Conservation (phyloP, 176 grass and related monocot genomes). For the Elaeis guineensis region DNA sequence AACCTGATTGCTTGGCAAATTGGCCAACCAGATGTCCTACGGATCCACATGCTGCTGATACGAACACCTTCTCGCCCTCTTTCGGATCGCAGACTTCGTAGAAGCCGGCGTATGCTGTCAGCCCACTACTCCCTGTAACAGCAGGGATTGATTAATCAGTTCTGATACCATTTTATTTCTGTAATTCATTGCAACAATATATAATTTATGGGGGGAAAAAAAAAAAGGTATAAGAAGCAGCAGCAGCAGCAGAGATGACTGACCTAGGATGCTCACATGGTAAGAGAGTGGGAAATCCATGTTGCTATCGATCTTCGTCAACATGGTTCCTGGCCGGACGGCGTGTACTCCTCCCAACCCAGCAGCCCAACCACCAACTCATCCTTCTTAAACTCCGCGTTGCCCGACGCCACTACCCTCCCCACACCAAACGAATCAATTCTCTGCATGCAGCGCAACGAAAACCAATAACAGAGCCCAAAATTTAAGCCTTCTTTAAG, state of each 20-base stretch:
- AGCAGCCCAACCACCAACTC: constrained; percentile 41
- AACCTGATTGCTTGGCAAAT: constrained; percentile 52
- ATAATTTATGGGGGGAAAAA: too few relatives aligned
- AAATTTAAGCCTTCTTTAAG: too few relatives aligned
- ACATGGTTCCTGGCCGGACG: constrained; percentile 7
- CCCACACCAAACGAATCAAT: constrained; percentile 33
- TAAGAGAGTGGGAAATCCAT: constrained; percentile 25
- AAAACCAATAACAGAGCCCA: too few relatives aligned
- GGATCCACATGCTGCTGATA: constrained; percentile 39
- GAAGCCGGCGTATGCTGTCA: constrained; percentile 21
- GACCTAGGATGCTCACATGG: constrained; percentile 19
- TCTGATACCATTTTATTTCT: too few relatives aligned
- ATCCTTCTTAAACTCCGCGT: constrained; percentile 21
- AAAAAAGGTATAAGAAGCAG: too few relatives aligned
- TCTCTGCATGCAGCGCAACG: constrained; percentile 18
- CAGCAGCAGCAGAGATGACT: too few relatives aligned
- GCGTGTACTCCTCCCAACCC: constrained; percentile 59
- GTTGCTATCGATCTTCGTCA: constrained; percentile 12
- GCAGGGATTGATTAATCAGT: too few relatives aligned
- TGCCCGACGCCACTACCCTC: constrained; percentile 39
- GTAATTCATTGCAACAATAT: too few relatives aligned
- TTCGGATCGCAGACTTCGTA: too few relatives aligned
- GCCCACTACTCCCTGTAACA: constrained; percentile 18
- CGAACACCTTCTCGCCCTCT: too few relatives aligned
- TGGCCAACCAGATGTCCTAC: constrained; percentile 54